Evolutionary conservation across 768 basidiomycete species (phyloP), one percentile per base, ranked within the genome.

Genomic region (Zangia roseola): DNA sequence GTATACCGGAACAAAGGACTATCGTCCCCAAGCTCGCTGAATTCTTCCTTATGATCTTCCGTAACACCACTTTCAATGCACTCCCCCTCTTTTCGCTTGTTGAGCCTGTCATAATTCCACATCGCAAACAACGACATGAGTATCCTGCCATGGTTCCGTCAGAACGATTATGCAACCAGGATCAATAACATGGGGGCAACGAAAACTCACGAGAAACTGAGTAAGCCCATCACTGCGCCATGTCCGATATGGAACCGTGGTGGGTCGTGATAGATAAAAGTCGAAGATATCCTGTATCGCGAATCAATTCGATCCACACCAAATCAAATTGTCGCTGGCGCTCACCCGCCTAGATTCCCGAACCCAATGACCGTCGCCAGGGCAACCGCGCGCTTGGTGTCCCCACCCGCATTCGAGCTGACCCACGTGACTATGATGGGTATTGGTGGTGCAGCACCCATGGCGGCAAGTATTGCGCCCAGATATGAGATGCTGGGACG

Each of bases 1-100:
- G 52, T 45, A 28, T 58, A 60, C 76, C 76, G 71, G 68, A 78
- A 82, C 39, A 81, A 60, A 28, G 80, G 80, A 39, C 74, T 78
- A 31, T 71, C 69, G 54, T 75, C 75, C 2, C 76, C 80, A 58
- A 79, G 61, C 6, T 76, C 67, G 23, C 52, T 61, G 52, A 74
- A 79, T 34, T 76, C 70, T 14, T 64, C 65, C 37, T 58, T 60
- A 26, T 64, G 62, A 16, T 61, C 68, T 9, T 31, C 60, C n/a
- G 69, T 65, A 36, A 82, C 75, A 2, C 69, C 69, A 39, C 76
- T 69, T 3, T 63, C 64, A 5, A 56, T 57, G 47, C 79, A 81
- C 7, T 58, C 56, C 6, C 63, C 71, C 40, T 72, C 70, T 45
- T 77, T 79, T 41, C 61, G 53, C 53, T 72, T 73, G 58, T 81